These are phyloP conservation scores for Galeopsis tetrahit DNA, from an alignment of 257 asterid genomes.

Conservation along the genomic window DNA sequence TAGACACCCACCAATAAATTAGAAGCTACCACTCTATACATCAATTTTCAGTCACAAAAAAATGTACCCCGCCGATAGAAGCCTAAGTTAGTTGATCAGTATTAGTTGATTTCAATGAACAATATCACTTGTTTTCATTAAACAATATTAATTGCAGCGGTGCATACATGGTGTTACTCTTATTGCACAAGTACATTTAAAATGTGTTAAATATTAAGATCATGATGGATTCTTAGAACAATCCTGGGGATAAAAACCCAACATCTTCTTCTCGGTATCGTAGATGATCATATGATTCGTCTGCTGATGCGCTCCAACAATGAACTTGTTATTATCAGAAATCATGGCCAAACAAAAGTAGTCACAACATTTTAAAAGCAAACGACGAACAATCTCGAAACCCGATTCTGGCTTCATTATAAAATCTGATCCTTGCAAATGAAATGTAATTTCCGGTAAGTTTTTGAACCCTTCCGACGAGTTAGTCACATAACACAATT, in stretches of 20 bases:
- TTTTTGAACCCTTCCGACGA: background rate
- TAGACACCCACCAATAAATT: too few species aligned
- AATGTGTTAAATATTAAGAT: too few species aligned
- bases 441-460: constrained; percentile 21
- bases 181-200: too few species aligned
- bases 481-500: constrained; percentile 28
- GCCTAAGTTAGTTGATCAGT: too few species aligned
- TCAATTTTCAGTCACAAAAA: too few species aligned
- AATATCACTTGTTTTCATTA: too few species aligned
- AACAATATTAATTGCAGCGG: too few species aligned
- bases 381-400: constrained; percentile 24
- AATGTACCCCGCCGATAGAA: too few species aligned
- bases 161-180: too few species aligned
- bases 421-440: constrained; percentile 29
- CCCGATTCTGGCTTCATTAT: constrained; percentile 31
- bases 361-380: constrained; percentile 1
- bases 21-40: too few species aligned
- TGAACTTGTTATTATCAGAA: background rate
- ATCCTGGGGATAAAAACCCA: too few species aligned
- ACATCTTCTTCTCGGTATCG: background rate
- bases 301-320: constrained; percentile 35
- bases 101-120: too few species aligned
- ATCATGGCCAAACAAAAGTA: constrained; percentile 37
- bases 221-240: background rate
- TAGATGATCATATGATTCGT: constrained; percentile 32